Evolutionary conservation across 129 eudicot species (phyloP).

Genomic region (Flaveria linearis): DNA sequence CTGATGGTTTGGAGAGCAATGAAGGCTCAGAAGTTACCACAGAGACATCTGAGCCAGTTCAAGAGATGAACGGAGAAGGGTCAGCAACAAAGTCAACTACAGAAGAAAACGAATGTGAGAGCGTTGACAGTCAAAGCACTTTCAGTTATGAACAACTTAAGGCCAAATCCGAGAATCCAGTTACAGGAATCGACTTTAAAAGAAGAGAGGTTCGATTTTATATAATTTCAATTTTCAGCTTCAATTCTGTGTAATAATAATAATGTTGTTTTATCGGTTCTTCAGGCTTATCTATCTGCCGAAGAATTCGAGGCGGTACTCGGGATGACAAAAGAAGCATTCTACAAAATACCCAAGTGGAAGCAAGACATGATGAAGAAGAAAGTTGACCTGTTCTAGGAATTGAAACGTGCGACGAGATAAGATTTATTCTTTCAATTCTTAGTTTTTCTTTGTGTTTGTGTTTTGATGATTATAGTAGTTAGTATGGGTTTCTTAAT

Average conservation of each 20-base stretch:
- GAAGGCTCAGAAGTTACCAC: constrained; percentile 39
- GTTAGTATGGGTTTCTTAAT: constrained; percentile 37
- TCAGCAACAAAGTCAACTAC: constrained; percentile 46
- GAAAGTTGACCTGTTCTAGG: constrained; percentile 81
- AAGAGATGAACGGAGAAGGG: constrained; percentile 54
- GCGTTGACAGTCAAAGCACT: constrained; percentile 64
- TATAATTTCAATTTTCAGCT: neutral
- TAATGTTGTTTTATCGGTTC: neutral
- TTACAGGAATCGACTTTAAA: constrained; percentile 83
- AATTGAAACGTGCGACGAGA: constrained; percentile 8
- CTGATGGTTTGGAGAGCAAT: constrained; percentile 45
- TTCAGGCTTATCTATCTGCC: constrained; percentile 72
- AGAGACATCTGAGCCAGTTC: constrained; percentile 39
- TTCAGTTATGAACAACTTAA: constrained; percentile 71
- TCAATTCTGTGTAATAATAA: neutral
- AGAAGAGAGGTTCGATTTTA: constrained; percentile 70
- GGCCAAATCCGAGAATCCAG: constrained; percentile 85
- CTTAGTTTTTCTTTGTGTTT: constrained; percentile 24
- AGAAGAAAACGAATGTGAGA: constrained; percentile 51
- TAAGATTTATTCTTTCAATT: constrained; percentile 28
- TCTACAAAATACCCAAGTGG: constrained; percentile 83
- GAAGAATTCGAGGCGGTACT: constrained; percentile 66
- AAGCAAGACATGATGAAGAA: constrained; percentile 89
- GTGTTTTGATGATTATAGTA: constrained; percentile 34
- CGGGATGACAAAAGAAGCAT: constrained; percentile 69